Base-by-base conservation (phyloP, 2,329 filamentous ascomycete species). In the Aspergillus ochraceus region DNA sequence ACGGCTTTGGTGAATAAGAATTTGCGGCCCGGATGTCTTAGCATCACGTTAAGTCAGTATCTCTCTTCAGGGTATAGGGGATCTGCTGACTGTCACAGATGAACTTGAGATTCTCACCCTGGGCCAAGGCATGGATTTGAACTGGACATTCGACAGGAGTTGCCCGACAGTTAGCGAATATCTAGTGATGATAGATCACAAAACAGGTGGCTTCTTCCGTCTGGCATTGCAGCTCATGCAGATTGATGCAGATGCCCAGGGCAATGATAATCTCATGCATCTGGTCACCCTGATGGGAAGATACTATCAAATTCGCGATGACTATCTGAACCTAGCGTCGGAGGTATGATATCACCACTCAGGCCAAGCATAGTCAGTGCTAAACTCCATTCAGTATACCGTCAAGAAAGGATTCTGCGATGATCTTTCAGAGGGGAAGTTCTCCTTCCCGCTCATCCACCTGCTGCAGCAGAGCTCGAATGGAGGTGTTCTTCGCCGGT, bases 401-500 rank as follows among this genome's bases (percentile, higher is more conserved):
- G 60, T 63, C 0, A 64, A 74, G 36, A 80, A 80, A 59, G 77
- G 78, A 0, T 77, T 77, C 57, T 75, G 71, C 57, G 77, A 79
- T 42, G 78, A 80, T 57, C 65, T 80, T 0, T 73, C 75, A 24
- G 77, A 80, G 62, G 77, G 78, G 0, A 80, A 81, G 63, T 73
- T 70, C 60, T 77, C 75, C 0, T 70, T 78, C n/a, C 69, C 74
- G 6, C 45, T 68, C 6, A 57, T 66, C 46, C 61, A 62, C 46
- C 36, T 57, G 6, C 42, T 60, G 1, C 30, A 52, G 22, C 11
- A 57, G 20, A 57, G 26, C 22, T 19, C 49, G 2, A 47, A 20
- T 20, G 10, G 47, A 20, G 50, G 24, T 10, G 22, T 12, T 5
- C 14, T 9, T 59, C 2, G 24, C 45, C 0, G 14, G 30, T 4